Evolutionary conservation across 2,329 filamentous ascomycete genomes (phyloP).

Genomic region (Blastomyces parvus): DNA sequence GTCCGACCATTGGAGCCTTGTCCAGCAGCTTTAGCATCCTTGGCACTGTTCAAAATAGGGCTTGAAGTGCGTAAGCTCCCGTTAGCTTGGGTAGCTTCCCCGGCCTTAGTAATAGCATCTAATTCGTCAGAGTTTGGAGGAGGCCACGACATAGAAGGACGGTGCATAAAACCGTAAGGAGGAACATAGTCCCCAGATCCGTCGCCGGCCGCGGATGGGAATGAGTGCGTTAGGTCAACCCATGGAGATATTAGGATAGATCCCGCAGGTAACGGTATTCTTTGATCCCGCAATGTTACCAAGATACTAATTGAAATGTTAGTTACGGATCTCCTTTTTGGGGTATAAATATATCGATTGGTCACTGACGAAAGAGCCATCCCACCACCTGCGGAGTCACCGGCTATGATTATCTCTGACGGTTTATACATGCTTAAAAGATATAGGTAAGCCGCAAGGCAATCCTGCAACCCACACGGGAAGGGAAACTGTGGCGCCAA

Average conservation of each 20-base stretch:
- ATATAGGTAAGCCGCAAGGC: slow-evolving; percentile 76
- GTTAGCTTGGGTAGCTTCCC: slow-evolving; percentile 32
- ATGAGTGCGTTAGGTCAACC: slow-evolving; percentile 92
- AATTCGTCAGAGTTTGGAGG: slow-evolving; percentile 75
- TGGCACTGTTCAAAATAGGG: neutral
- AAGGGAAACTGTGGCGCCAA: slow-evolving; percentile 92
- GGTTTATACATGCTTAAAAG: slow-evolving; percentile 68
- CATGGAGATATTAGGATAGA: slow-evolving; percentile 88
- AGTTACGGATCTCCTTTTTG: slow-evolving; percentile 10
- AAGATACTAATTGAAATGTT: slow-evolving; percentile 47
- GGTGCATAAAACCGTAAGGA: slow-evolving; percentile 76
- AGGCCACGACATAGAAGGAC: slow-evolving; percentile 84
- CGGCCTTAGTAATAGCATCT: slow-evolving; percentile 37
- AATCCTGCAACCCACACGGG: slow-evolving; percentile 84
- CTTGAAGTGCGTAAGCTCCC: slow-evolving; percentile 12
- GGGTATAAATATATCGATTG: neutral
- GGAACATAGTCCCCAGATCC: slow-evolving; percentile 81
- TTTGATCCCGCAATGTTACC: slow-evolving; percentile 70
- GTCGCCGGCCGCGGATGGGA: slow-evolving; percentile 72
- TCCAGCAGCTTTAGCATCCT: neutral
- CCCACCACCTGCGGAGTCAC: slow-evolving; percentile 87
- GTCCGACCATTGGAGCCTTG: neutral
- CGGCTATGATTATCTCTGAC: slow-evolving; percentile 73
- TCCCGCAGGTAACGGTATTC: slow-evolving; percentile 75
- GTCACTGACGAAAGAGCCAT: slow-evolving; percentile 59